Evolutionary conservation across 2,329 filamentous ascomycete species (phyloP).

Genomic region (Botrytis cinerea): DNA sequence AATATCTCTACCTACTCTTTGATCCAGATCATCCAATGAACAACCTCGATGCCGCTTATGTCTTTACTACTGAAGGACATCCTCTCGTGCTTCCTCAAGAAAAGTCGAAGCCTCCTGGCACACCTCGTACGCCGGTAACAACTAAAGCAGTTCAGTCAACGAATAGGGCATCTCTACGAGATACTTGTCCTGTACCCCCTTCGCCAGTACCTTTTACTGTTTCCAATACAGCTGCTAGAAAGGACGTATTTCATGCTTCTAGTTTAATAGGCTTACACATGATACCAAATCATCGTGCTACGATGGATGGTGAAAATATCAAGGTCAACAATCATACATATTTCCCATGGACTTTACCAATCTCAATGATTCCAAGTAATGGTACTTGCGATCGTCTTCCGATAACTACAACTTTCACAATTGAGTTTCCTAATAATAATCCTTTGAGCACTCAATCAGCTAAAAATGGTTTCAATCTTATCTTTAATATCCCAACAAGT

Average conservation of each 20-base stretch:
- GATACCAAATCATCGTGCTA: conserved; percentile 66
- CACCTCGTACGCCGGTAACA: conserved; percentile 26
- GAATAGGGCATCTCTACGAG: conserved; percentile 38
- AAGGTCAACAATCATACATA: conserved; percentile 67
- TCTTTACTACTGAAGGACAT: conserved; percentile 96
- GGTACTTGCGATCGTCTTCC: conserved; percentile 76
- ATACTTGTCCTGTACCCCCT: conserved; percentile 68
- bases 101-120: conserved; percentile 28
- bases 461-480: conserved; percentile 41
- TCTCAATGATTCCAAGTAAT: conserved; percentile 70
- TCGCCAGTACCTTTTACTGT: conserved; percentile 64
- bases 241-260: conserved; percentile 86
- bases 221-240: conserved; percentile 76
- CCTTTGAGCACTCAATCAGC: conserved; percentile 25
- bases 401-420: conserved; percentile 67
- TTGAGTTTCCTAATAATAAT: conserved; percentile 60
- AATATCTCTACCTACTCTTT: conserved; percentile 92
- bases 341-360: conserved; percentile 91
- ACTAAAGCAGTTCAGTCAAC: conserved; percentile 45
- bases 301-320: conserved; percentile 22
- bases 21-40: conserved; percentile 86
- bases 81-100: conserved; percentile 77
- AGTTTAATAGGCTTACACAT: conserved; percentile 80
- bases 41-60: conserved; percentile 79
- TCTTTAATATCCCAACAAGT: conserved; percentile 49